Evolutionary conservation across 441 rosid genomes (phyloP).

Genomic region (Pelargonium australe): DNA sequence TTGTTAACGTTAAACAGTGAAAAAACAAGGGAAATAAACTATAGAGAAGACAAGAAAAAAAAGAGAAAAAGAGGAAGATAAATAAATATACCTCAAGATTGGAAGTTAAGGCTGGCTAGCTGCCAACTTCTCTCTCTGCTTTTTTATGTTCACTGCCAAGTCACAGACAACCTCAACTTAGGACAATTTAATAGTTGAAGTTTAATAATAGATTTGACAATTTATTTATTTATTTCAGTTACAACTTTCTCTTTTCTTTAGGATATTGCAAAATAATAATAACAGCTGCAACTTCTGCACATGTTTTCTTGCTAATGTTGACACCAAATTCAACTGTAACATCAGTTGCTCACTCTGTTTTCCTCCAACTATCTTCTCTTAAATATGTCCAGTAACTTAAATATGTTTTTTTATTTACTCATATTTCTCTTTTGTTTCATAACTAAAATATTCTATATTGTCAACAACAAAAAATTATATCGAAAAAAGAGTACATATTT

Average conservation of each 20-base stretch:
- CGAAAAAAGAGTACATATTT: too few species aligned
- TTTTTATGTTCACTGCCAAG: background rate
- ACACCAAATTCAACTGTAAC: too few species aligned
- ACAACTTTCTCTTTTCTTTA: background rate
- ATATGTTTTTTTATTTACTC: too few species aligned
- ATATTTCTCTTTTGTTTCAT: too few species aligned
- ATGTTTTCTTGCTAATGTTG: too few species aligned
- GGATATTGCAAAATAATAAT: too few species aligned
- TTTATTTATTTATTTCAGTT: background rate
- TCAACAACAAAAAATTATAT: too few species aligned
- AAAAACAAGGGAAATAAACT: background rate
- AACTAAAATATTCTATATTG: too few species aligned
- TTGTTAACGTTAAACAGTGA: background rate
- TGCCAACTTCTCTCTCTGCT: background rate
- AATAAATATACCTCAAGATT: background rate
- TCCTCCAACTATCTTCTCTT: too few species aligned
- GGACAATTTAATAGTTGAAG: background rate
- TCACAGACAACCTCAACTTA: background rate
- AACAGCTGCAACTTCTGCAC: too few species aligned
- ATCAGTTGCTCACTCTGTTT: too few species aligned
- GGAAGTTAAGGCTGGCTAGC: background rate
- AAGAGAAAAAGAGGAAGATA: background rate
- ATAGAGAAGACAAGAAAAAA: background rate
- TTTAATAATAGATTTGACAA: background rate
- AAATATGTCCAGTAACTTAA: too few species aligned